These are phyloP conservation scores for Plantago coronopus DNA, from an alignment of 305 asterid genomes.

Conservation along the genomic window DNA sequence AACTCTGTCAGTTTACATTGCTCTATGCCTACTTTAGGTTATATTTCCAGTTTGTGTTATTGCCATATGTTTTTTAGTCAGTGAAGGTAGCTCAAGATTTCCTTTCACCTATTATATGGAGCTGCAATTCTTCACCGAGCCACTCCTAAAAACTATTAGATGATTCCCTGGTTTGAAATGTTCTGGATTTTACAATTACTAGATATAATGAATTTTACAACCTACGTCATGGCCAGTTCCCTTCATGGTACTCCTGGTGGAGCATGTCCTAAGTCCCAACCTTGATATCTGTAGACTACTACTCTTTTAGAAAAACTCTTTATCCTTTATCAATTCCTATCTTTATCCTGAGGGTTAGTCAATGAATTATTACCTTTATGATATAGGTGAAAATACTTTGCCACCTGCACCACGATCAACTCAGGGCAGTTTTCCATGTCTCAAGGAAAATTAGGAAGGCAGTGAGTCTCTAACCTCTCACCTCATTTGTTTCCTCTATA, in stretches of 20 bases:
- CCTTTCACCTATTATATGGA: neutral
- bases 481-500: neutral
- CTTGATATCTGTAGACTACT: too few relatives aligned
- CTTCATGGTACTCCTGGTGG: too few relatives aligned
- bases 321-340: neutral
- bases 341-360: neutral
- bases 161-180: neutral
- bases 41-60: neutral
- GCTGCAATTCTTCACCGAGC: neutral
- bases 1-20: too few relatives aligned
- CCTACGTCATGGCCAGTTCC: too few relatives aligned
- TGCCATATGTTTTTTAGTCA: neutral
- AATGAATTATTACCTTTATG: slow-evolving; percentile 10
- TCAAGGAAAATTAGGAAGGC: slow-evolving; percentile 85
- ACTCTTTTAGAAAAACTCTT: too few relatives aligned
- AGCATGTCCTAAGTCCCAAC: too few relatives aligned
- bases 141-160: too few relatives aligned
- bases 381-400: slow-evolving; percentile 78
- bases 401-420: slow-evolving; percentile 94
- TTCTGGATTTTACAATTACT: too few relatives aligned
- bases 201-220: too few relatives aligned
- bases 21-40: too few relatives aligned
- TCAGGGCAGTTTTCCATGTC: slow-evolving; percentile 84
- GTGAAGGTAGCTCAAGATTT: neutral
- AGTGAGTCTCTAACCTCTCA: slow-evolving; percentile 42